Evolutionary conservation across 495 filamentous ascomycete genomes (phyloP).

Genomic region (Talaromyces adpressus): DNA sequence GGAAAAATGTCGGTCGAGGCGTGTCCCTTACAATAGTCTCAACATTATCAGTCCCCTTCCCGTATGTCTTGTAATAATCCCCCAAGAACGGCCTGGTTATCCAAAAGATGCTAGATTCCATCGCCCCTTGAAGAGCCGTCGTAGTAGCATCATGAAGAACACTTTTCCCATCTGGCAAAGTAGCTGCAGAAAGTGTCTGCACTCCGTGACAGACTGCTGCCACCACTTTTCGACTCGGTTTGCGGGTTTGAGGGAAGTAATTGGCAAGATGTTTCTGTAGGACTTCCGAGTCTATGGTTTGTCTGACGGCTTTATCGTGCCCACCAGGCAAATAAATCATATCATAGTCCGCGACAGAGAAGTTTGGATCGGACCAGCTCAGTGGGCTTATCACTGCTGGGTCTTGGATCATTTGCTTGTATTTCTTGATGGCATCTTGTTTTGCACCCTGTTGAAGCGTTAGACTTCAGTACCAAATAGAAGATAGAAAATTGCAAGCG

Average conservation of each 20-base stretch:
- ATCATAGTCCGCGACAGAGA: constrained; percentile 37
- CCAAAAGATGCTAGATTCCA: constrained; percentile 45
- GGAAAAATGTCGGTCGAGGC: not conserved
- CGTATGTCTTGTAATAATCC: constrained; percentile 53
- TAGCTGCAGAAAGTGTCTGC: constrained; percentile 41
- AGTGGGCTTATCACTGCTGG: constrained; percentile 33
- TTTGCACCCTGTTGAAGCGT: constrained; percentile 35
- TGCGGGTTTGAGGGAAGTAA: constrained; percentile 43
- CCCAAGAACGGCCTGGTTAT: constrained; percentile 42
- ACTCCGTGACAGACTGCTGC: constrained; percentile 49
- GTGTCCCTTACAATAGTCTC: constrained; percentile 31
- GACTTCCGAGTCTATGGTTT: constrained; percentile 44
- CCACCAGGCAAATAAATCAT: constrained; percentile 47
- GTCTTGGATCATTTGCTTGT: constrained; percentile 35
- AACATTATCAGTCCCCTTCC: constrained; percentile 41
- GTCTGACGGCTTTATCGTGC: constrained; percentile 45
- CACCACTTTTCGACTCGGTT: constrained; percentile 35
- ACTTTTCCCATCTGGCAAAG: constrained; percentile 32
- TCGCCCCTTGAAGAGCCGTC: constrained; percentile 41
- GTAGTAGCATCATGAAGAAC: constrained; percentile 41
- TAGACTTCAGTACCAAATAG: constrained; percentile 9
- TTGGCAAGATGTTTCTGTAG: constrained; percentile 37
- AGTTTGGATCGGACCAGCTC: constrained; percentile 39
- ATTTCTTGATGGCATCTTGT: constrained; percentile 28
- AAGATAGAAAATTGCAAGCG: too few relatives aligned